Base-by-base conservation (phyloP, 805 yeast species). In the Monosporozyma unispora region DNA sequence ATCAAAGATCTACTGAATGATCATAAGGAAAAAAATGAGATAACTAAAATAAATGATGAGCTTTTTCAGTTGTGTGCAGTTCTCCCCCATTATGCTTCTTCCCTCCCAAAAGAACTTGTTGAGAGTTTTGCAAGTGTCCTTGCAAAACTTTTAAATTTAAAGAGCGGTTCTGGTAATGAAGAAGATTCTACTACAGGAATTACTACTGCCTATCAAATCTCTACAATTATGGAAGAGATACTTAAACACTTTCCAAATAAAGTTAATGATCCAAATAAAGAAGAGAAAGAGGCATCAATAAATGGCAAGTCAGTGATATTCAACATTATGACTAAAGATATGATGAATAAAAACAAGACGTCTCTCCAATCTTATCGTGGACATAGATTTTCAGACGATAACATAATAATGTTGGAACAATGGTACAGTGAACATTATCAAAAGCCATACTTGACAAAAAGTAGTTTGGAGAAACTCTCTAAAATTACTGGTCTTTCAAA, bases 1-100 rank as follows among this genome's bases (percentile, higher is more conserved):
- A 58, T 60, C 7, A 44, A 50, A 21, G 47, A 46, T 5, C 50
- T 60, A 33, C 42, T 60, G 35, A 60, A 60, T 47, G 56, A 57
- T 28, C 40, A 35, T 7, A 35, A 50, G n/a, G 40, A 50, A 9
- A 45, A 31, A 16, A 50, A 46, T 3, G 31, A 35, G 22, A 21
- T 50, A 21, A 44, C 47, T 27, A 48, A 45, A 14, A 48, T 57
- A 38, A 52, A 50, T 46, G 37, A 45, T 29, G 44, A 48, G 45
- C 47, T 54, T 16, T 19, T 51, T 8, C 8, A 27, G 2, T 23
- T 54, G 27, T 55, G 57, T 40, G 51, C 57, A n/a, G 21, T 31
- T 14, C 37, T 54, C 19, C 55, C 56, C 6, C 21, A 31, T 28
- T n/a, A 39, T 50, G 14, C 48, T 38, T 18, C n/a, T 25, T 7